phyloP scores from a whole-genome alignment of 352 stramenopile species.

The Pythium apleroticum region DNA sequence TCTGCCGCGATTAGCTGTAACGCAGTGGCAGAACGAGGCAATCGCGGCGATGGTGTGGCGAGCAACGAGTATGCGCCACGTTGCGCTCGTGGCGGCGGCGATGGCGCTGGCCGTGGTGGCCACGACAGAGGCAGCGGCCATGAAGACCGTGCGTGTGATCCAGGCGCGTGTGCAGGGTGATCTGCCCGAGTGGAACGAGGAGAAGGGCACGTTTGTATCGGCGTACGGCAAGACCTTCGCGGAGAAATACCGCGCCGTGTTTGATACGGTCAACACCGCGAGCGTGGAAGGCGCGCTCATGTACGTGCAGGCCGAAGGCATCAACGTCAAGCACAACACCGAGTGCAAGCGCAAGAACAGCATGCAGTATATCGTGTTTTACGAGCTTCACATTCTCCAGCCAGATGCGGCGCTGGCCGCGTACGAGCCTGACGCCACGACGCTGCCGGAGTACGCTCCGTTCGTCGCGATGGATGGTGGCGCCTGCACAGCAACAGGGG shows the following conservation, averaged over 20 bases:
- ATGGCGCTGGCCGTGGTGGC: not conserved
- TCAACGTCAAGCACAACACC: slow-evolving; percentile 51
- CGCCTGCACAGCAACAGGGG: slow-evolving; percentile 35
- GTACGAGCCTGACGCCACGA: slow-evolving; percentile 30
- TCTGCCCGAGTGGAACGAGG: slow-evolving; percentile 44
- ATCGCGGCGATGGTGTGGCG: not conserved
- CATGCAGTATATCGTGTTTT: slow-evolving; percentile 76
- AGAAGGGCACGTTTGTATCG: slow-evolving; percentile 36
- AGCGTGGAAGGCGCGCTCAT: slow-evolving; percentile 84
- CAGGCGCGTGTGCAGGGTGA: slow-evolving; percentile 60
- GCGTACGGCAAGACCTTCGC: slow-evolving; percentile 44
- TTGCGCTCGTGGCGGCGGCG: not conserved
- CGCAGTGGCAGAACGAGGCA: too few species aligned
- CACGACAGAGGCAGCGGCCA: slow-evolving; percentile 27
- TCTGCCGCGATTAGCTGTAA: too few species aligned
- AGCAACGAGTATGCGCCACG: not conserved
- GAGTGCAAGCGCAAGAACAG: slow-evolving; percentile 63
- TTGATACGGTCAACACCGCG: slow-evolving; percentile 79
- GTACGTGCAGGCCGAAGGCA: slow-evolving; percentile 86
- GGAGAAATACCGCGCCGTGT: slow-evolving; percentile 37
- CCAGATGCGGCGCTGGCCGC: slow-evolving; percentile 37
- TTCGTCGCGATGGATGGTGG: slow-evolving; percentile 67
- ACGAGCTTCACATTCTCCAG: slow-evolving; percentile 57
- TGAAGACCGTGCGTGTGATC: slow-evolving; percentile 46
- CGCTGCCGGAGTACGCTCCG: slow-evolving; percentile 46